Evolutionary conservation across 2,329 filamentous ascomycete species (phyloP).

Genomic region (Coniochaeta pulveracea): DNA sequence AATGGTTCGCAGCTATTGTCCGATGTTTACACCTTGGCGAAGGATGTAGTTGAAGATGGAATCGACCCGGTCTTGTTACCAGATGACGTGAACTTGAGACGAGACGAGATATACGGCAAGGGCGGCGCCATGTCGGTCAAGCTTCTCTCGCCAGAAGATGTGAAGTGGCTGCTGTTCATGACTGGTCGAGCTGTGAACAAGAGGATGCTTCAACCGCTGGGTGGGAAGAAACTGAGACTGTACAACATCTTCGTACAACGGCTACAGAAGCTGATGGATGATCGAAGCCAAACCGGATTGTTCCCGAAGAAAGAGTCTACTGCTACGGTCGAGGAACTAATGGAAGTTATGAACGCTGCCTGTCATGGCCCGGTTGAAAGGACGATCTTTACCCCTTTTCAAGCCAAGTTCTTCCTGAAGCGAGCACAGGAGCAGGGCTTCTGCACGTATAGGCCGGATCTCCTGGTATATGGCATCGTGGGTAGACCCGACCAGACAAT

Average conservation of each 20-base stretch:
- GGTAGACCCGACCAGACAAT: not conserved
- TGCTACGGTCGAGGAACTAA: constrained; percentile 15
- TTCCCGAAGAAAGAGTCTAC: constrained; percentile 11
- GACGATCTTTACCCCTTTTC: constrained; percentile 16
- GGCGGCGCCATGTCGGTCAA: constrained; percentile 3
- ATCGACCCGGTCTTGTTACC: too few species aligned
- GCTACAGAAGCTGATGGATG: constrained; percentile 20
- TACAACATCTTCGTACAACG: constrained; percentile 20
- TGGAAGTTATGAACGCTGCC: constrained; percentile 16
- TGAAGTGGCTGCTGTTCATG: constrained; percentile 21
- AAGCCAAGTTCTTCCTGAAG: constrained; percentile 18
- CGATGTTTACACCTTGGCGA: too few species aligned
- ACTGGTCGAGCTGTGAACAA: constrained; percentile 15
- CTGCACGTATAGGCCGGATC: constrained; percentile 8
- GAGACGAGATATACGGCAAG: constrained; percentile 5
- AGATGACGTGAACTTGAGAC: constrained; percentile 7
- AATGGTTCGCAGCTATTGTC: too few species aligned
- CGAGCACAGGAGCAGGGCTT: constrained; percentile 16
- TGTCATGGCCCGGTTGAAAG: constrained; percentile 11
- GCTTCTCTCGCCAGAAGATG: constrained; percentile 15
- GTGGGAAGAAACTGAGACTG: constrained; percentile 13
- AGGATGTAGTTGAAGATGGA: too few species aligned
- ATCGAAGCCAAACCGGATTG: constrained; percentile 14
- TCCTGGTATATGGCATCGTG: not conserved
- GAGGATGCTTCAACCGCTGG: constrained; percentile 10